Conservation (phyloP, 495 filamentous ascomycete species). For the Tetracladium marchalianum region DNA sequence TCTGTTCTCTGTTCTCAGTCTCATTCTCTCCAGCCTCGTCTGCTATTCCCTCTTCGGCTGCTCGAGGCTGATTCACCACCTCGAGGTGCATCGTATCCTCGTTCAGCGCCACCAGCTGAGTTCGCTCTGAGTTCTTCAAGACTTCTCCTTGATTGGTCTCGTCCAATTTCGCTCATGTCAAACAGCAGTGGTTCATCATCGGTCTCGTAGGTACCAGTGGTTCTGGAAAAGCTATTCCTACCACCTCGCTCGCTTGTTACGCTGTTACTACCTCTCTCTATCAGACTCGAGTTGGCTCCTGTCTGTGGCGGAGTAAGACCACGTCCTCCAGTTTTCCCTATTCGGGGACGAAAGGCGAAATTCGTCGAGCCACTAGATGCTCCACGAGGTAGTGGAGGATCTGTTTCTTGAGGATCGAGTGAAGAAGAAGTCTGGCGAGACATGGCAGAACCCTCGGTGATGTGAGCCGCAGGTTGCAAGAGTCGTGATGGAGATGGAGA, state of each 20-base stretch:
- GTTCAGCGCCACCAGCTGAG: slow-evolving; percentile 25
- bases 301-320: slow-evolving; percentile 21
- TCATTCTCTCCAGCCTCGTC: slow-evolving; percentile 12
- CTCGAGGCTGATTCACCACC: slow-evolving; percentile 34
- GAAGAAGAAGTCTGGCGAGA: slow-evolving; percentile 33
- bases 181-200: slow-evolving; percentile 82
- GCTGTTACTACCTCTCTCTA: slow-evolving; percentile 40
- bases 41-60: slow-evolving; percentile 13
- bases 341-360: slow-evolving; percentile 23
- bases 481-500: slow-evolving; percentile 22
- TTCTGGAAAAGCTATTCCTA: slow-evolving; percentile 29
- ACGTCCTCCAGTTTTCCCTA: slow-evolving; percentile 23
- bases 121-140: slow-evolving; percentile 56
- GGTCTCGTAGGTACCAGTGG: slow-evolving; percentile 26
- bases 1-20: too few relatives aligned
- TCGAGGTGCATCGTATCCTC: slow-evolving; percentile 31
- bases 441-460: slow-evolving; percentile 28
- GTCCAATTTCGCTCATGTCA: slow-evolving; percentile 75
- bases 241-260: slow-evolving; percentile 39
- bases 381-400: slow-evolving; percentile 14
- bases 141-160: slow-evolving; percentile 53
- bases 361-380: slow-evolving; percentile 14
- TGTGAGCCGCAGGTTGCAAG: slow-evolving; percentile 36
- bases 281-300: slow-evolving; percentile 33
- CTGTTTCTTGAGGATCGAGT: slow-evolving; percentile 24